Base-by-base conservation (phyloP, 2,329 filamentous ascomycete species). In the Curvularia verruculosa region DNA sequence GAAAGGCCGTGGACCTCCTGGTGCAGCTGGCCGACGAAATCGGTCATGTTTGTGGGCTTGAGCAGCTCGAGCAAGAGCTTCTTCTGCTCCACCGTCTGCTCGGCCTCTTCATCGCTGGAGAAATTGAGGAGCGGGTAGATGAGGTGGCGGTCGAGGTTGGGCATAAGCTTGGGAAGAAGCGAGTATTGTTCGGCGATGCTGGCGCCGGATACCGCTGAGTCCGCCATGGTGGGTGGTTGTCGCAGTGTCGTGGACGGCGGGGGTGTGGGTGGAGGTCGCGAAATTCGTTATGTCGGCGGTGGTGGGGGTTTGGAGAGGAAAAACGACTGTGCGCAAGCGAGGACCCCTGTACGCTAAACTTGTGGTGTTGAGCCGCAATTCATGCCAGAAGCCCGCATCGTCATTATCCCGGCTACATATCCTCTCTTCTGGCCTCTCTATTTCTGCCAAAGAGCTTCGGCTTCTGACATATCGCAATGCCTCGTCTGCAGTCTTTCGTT, bases 11-110 rank as follows among this genome's bases (percentile, higher is more conserved):
- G 87, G 66, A 99, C 87, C 74, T 97, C 90, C 77, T 90, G 90
- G 84, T 96, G 92, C 67, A 99, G 83, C 73, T 89, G 90, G 74
- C 93, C 93, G 52, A 98, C 91, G 77, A 96, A 99, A 80, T 99
- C 95, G 72, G 90, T 95, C 95, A 99, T 99, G 84, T 98, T 97
- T 73, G 95, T 98, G 78, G 92, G 89, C 82, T 96, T 94, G 68
- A 99, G 87, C 57, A 99, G 87, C 80, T 94, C 89, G 78, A 94
- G 96, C 80, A 96, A 96, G 70, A 92, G 88, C 75, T 90, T 87
- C 63, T 89, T 89, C 70, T 96, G 88, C 77, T 93, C 88, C 71
- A 83, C 83, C 54, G 85, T 80, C 78, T 84, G 71, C 84, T 92
- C 90, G 77, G 92, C 88, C 66, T 96, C 89, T 77, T 91, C 88